Conservation (phyloP, 2,329 filamentous ascomycete genomes). For the Fusarium piperis region DNA sequence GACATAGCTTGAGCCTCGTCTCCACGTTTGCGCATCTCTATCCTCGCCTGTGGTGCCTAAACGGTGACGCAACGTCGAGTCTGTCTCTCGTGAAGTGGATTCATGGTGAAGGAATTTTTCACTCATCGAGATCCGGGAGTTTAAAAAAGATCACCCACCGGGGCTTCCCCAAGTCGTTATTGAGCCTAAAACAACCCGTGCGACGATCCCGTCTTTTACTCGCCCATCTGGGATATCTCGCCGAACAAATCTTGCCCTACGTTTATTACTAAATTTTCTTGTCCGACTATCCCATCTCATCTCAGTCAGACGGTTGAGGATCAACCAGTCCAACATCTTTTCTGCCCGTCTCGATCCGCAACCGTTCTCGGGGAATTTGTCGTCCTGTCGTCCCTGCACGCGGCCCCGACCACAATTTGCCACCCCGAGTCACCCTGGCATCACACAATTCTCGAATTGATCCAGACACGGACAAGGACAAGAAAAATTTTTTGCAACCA, state of each 20-base stretch:
- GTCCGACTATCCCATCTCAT: not conserved
- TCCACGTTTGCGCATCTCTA: conserved; percentile 40
- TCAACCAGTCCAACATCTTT: conserved; percentile 18
- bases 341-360: conserved; percentile 21
- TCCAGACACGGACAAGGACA: conserved; percentile 36
- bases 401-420: conserved; percentile 40
- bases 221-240: not conserved
- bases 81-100: conserved; percentile 30
- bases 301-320: not conserved
- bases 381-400: conserved; percentile 42
- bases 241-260: conserved; percentile 14
- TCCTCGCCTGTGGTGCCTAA: conserved; percentile 33
- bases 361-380: conserved; percentile 38
- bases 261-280: conserved; percentile 1
- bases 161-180: conserved; percentile 20
- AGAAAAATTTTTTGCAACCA: conserved; percentile 37
- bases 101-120: conserved; percentile 32
- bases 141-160: conserved; percentile 9
- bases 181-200: conserved; percentile 25
- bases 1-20: conserved; percentile 38
- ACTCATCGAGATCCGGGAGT: conserved; percentile 35
- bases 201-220: conserved; percentile 12
- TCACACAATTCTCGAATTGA: conserved; percentile 41
- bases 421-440: conserved; percentile 40
- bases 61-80: conserved; percentile 38